Evolutionary conservation across 108 stramenopile genomes (phyloP).

Genomic region (Cyclotella atomus): DNA sequence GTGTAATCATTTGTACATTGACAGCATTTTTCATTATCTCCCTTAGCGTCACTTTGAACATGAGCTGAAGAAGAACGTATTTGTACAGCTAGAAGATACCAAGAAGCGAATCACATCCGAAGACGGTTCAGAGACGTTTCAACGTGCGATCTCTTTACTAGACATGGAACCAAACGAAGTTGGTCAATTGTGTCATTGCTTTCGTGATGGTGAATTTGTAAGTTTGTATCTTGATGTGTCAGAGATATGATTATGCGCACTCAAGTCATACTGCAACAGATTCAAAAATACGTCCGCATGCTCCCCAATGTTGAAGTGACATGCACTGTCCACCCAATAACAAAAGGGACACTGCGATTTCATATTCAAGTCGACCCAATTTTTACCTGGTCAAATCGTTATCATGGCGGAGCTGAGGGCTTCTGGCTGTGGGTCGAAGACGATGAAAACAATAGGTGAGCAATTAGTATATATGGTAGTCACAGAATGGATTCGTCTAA

Average conservation of each 20-base stretch:
- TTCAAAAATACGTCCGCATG: slow-evolving; percentile 71
- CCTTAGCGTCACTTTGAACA: slow-evolving; percentile 79
- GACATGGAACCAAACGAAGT: slow-evolving; percentile 96
- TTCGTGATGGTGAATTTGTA: slow-evolving; percentile 48
- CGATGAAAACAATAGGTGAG: slow-evolving; percentile 64
- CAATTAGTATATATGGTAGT: too few relatives aligned
- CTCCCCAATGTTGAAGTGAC: slow-evolving; percentile 84
- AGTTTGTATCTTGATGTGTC: too few relatives aligned
- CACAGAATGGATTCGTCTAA: too few relatives aligned
- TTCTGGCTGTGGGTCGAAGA: slow-evolving; percentile 99
- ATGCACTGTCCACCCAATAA: slow-evolving; percentile 92
- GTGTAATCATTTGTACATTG: not conserved
- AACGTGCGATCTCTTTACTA: slow-evolving; percentile 68
- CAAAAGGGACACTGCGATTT: slow-evolving; percentile 82
- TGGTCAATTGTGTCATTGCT: slow-evolving; percentile 80
- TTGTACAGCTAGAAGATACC: slow-evolving; percentile 76
- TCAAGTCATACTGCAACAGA: too few relatives aligned
- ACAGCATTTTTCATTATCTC: not conserved
- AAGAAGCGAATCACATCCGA: slow-evolving; percentile 35
- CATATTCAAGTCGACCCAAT: slow-evolving; percentile 70
- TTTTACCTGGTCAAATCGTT: slow-evolving; percentile 88
- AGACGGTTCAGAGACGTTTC: slow-evolving; percentile 61
- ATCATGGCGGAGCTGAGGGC: slow-evolving; percentile 86
- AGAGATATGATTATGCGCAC: too few relatives aligned
- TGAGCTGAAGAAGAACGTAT: slow-evolving; percentile 70